Evolutionary conservation across 1,284 basidiomycete species (phyloP), one percentile per base, ranked within the genome.

Genomic region (Xerocomus minutiporus): DNA sequence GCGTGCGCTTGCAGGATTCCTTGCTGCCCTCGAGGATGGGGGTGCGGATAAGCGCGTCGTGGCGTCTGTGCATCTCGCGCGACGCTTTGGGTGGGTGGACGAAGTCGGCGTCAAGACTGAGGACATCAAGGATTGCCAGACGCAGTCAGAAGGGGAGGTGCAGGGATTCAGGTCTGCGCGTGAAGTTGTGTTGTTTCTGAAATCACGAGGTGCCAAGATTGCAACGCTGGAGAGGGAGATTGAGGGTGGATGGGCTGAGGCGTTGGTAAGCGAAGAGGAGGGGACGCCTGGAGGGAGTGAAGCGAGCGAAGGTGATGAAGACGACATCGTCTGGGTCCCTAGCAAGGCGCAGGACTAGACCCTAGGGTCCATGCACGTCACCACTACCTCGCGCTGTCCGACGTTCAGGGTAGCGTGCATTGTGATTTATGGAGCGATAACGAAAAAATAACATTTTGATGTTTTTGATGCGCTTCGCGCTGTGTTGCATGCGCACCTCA

Each of bases 1-100:
- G 25, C 83, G 83, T 53, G 82, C 85, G 4, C 79, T 95, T 13
- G 83, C 84, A 5, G 69, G 71, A 43, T 84, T 90, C 63, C 81
- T 94, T 52, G 77, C 82, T 43, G 79, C 86, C 54, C 73, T 95
- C 31, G 83, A 86, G 55, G 70, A 66, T 12, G 64, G 66, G 43
- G 75, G 75, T 5, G 71, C 69, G 41, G 65, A 69, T 43, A 79
- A 75, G 69, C 75, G 70, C 29, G 74, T 88, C 7, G 68, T 72
- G 52, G 84, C 86, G 20, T 82, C 80, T 38, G 63, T 64, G 25
- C 84, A 88, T 64, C 74, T 91, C 25, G 87, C 84, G 20, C 71
- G 65, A 50, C 65, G 65, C 36, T 83, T 77, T 58, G 84, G 83
- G 44, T 78, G 75, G 39, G 61, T 76, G 31, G 70, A 75, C 55